Evolutionary conservation across 305 asterid species (phyloP), one percentile per base, ranked within the genome.

Genomic region (Ajuga reptans): DNA sequence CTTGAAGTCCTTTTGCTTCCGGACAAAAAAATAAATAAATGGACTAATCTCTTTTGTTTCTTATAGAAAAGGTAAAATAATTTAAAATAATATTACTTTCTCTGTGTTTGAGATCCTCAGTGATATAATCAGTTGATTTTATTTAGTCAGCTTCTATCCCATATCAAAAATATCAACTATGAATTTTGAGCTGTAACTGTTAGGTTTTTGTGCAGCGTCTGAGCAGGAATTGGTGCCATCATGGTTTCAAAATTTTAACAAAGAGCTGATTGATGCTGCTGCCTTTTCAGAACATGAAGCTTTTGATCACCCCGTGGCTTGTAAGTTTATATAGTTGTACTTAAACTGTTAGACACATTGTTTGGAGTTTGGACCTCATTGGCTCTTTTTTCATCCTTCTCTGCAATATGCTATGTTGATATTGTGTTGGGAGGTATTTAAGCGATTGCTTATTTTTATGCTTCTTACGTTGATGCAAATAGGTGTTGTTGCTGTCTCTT

Each of bases 241-340:
- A 36, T 94, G 99, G 99, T 89, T 94, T 79, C 92, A 79, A 18
- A 78, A 67, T 78, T 93, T 91, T 76, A 94, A 91, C 83, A 81
- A 85, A 78, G 97, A 94, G 91, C 90, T 91, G 59, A 81, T 87
- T 55, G 88, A 76, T 18, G 76, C 86, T 3, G 97, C 79, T 70
- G 84, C 99, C 56, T 94, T 94, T 80, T 84, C 99, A 24, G 97
- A 91, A 74, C 97, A 94, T 74, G 99, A 94, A 82, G 83, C 96
- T 74, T 91, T 94, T 83, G 97, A 94, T 72, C 97, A 94, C 86
- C 99, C 99, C 16, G 99, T 94, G 78, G 95, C 99, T 53, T 94
- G 99, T 94, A 86, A 80, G 95, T 33, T 34, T 47, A 53, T 42
- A n/a, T 57, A 43, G 45, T 54, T 75, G 33, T 64, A 52, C 49